phyloP scores from a whole-genome alignment of 106 monocot genomes.

The Phalaenopsis equestris region DNA sequence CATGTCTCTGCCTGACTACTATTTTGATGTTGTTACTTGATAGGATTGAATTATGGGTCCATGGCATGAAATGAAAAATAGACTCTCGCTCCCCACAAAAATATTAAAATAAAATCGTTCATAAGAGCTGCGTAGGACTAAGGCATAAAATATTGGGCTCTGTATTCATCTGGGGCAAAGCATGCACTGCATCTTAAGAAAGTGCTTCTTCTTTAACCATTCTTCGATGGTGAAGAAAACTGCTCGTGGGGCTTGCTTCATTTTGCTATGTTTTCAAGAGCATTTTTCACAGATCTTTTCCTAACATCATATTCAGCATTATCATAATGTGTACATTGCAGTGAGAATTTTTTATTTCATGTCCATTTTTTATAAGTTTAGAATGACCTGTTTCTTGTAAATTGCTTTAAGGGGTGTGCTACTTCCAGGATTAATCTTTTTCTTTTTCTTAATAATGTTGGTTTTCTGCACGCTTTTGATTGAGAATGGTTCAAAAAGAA shows the following conservation, averaged over 20 bases:
- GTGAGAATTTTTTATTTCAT: background rate
- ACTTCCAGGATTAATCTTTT: too few relatives aligned
- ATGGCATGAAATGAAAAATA: background rate
- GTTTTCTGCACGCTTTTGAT: too few relatives aligned
- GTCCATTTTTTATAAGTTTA: background rate
- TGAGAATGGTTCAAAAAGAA: background rate
- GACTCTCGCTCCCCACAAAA: background rate
- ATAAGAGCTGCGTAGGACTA: background rate
- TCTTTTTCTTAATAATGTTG: too few relatives aligned
- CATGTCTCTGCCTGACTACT: background rate
- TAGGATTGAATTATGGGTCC: background rate
- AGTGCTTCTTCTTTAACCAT: background rate
- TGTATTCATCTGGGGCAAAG: background rate
- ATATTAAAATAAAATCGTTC: background rate
- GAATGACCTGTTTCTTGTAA: background rate
- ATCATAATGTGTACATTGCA: background rate
- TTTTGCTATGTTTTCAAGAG: background rate
- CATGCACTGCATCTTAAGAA: background rate
- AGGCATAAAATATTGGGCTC: background rate
- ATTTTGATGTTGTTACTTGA: background rate
- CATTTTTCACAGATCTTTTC: background rate
- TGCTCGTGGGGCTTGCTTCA: background rate
- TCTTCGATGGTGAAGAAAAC: background rate
- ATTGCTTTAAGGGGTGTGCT: background rate
- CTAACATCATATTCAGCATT: background rate